A percentile compares a stretch with the other conserved stretches of the same genome.
Evolutionary conservation across 1,139 yeast genomes (phyloP).

Genomic region (Arxiozyma slooffiae): DNA sequence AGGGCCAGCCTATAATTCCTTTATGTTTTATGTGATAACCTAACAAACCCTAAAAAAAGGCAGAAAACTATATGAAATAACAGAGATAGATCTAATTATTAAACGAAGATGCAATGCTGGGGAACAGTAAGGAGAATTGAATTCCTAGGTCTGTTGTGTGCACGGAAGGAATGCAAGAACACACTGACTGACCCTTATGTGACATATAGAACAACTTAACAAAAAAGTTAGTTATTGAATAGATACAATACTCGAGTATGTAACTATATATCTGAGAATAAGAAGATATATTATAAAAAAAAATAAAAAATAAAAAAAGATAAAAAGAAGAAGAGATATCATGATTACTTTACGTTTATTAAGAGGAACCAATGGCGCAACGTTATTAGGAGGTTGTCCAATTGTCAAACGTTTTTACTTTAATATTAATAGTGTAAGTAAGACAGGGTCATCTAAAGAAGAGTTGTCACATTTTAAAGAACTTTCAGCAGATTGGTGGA

Average conservation of each 20-base stretch:
- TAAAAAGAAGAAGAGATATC: background rate
- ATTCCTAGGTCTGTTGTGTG: background rate
- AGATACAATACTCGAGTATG: background rate
- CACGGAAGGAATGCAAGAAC: too few relatives aligned
- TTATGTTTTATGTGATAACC: too few relatives aligned
- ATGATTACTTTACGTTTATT: background rate
- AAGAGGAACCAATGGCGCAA: background rate
- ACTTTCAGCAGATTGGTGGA: slow-evolving; percentile 94
- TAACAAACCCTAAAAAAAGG: background rate
- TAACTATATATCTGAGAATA: background rate
- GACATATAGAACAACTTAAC: background rate
- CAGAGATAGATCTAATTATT: background rate
- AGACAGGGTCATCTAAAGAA: slow-evolving; percentile 30
- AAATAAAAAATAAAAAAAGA: background rate
- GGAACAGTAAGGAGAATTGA: background rate
- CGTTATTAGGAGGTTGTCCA: background rate
- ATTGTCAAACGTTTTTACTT: background rate
- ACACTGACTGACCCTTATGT: too few relatives aligned
- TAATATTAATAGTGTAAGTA: slow-evolving; percentile 1
- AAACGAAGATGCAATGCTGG: background rate
- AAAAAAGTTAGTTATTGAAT: background rate
- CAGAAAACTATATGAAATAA: too few relatives aligned
- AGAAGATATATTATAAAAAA: background rate
- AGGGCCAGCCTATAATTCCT: background rate
- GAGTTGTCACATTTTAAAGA: slow-evolving; percentile 77